Percentiles rank a stretch among this genome's conserved stretches.
phyloP scores from a whole-genome alignment of 768 basidiomycete species.

The Russula lepida region DNA sequence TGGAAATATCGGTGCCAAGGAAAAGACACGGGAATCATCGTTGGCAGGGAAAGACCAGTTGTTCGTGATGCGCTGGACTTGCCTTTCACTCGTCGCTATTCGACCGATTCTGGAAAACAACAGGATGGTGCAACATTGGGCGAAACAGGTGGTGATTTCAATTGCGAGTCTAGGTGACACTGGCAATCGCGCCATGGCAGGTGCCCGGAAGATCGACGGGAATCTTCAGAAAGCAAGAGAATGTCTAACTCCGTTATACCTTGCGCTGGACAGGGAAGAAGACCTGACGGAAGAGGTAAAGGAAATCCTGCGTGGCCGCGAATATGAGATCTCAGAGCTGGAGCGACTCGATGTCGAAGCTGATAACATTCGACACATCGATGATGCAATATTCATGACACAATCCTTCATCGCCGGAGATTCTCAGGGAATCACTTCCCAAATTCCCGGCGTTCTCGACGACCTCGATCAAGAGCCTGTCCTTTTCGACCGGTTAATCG shows the following conservation, averaged over 20 bases:
- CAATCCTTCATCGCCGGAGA: background rate
- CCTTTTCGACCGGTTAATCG: background rate
- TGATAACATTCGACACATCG: background rate
- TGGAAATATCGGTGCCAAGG: background rate
- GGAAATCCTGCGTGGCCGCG: background rate
- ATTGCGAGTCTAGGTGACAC: background rate
- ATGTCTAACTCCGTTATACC: background rate
- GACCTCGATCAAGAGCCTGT: background rate
- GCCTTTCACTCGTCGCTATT: conserved; percentile 11
- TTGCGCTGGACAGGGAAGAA: background rate
- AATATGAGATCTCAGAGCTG: background rate
- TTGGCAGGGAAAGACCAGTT: background rate
- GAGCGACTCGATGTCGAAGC: background rate
- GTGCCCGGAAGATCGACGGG: background rate
- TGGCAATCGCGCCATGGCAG: background rate
- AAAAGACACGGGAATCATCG: background rate
- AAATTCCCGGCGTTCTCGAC: background rate
- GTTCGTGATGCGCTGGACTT: conserved; percentile 11
- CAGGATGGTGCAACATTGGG: no score
- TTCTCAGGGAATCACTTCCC: background rate
- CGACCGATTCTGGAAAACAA: background rate
- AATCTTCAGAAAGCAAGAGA: background rate
- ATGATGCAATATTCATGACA: background rate
- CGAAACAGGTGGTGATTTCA: accelerated
- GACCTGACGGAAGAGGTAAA: background rate